Conservation (phyloP, 2,329 filamentous ascomycete genomes). For the Colletotrichum navitas region DNA sequence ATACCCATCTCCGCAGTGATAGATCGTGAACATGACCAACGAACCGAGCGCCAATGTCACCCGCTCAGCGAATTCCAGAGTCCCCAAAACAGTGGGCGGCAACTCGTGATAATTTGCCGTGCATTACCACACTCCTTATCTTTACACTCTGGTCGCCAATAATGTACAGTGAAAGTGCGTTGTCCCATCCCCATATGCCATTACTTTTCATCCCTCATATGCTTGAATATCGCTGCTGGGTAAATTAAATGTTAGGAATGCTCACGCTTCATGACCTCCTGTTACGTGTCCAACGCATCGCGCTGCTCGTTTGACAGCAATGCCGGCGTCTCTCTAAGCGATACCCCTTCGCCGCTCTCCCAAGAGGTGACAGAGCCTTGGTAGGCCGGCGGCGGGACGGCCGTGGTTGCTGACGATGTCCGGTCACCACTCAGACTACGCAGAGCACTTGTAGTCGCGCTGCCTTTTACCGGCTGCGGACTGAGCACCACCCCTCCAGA, state of each 20-base stretch:
- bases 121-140: not conserved
- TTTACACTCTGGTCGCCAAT: not conserved
- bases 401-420: conserved; percentile 30
- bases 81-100: not conserved
- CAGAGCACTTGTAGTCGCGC: conserved; percentile 52
- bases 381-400: conserved; percentile 61
- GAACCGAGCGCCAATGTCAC: not conserved
- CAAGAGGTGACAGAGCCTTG: conserved; percentile 63
- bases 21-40: not conserved
- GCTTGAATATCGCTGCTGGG: conserved; percentile 23
- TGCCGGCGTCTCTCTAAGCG: conserved; percentile 52
- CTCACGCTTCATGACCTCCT: conserved; percentile 16
- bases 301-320: conserved; percentile 56
- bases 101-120: not conserved
- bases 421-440: conserved; percentile 47
- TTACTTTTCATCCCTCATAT: conserved; percentile 3
- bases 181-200: not conserved
- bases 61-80: too few relatives aligned
- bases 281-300: conserved; percentile 56
- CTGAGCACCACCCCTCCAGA: conserved; percentile 52
- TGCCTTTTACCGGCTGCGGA: conserved; percentile 59
- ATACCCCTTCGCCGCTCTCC: conserved; percentile 63
- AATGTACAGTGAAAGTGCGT: conserved; percentile 16
- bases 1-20: not conserved
- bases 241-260: conserved; percentile 32